Evolutionary conservation across 129 eudicot genomes (phyloP).

Genomic region (Oenanthe sinensis): DNA sequence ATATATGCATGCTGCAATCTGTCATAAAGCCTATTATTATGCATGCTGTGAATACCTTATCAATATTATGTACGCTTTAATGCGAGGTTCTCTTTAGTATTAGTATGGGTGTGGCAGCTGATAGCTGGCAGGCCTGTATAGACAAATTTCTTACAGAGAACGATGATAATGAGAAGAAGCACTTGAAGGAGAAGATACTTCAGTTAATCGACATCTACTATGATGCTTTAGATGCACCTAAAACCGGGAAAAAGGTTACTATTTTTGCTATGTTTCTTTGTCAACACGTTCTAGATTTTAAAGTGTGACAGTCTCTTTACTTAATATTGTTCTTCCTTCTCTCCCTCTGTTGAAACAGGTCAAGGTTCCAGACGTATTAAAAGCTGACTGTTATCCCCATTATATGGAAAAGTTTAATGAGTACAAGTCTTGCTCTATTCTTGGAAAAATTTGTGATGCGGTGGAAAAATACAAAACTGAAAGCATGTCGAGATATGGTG

Average conservation of each 20-base stretch:
- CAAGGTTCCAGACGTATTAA: slow-evolving; percentile 25
- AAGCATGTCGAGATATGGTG: slow-evolving; percentile 28
- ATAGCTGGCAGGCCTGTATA: slow-evolving; percentile 56
- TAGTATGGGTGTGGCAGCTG: slow-evolving; percentile 49
- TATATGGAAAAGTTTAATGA: slow-evolving; percentile 30
- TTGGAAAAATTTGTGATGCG: slow-evolving; percentile 52
- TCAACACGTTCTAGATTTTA: neutral
- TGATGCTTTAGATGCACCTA: slow-evolving; percentile 91
- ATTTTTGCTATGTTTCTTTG: neutral
- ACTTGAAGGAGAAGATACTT: slow-evolving; percentile 28
- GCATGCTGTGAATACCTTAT: neutral
- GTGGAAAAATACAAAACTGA: slow-evolving; percentile 18
- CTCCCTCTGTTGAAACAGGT: slow-evolving; percentile 36
- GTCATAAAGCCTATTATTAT: too few species aligned
- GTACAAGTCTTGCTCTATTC: slow-evolving; percentile 45
- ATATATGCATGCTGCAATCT: neutral
- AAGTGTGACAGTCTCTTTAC: too few species aligned
- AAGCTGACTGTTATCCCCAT: slow-evolving; percentile 48
- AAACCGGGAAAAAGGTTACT: slow-evolving; percentile 63
- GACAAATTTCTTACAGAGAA: slow-evolving; percentile 43
- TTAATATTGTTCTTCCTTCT: neutral
- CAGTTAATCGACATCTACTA: slow-evolving; percentile 58
- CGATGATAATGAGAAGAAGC: slow-evolving; percentile 26
- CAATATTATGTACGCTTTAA: neutral
- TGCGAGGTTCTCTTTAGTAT: slow-evolving; percentile 31